A percentile compares a stretch with the other conserved stretches of the same genome.
These are phyloP conservation scores for Firmiana major DNA, from an alignment of 345 rosid genomes.

Conservation along the genomic window DNA sequence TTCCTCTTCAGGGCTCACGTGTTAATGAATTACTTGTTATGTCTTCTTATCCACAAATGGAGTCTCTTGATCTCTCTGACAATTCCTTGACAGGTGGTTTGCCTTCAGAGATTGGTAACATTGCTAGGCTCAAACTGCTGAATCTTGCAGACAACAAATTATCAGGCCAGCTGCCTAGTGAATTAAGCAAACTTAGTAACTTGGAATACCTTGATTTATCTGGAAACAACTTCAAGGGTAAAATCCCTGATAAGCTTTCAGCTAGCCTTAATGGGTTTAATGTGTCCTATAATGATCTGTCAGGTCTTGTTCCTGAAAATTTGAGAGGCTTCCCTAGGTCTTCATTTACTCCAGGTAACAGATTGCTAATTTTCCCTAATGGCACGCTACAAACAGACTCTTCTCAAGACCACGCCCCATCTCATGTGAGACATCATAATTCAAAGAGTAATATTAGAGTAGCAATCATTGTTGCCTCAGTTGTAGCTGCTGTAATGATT, in stretches of 20 bases:
- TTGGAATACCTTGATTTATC: conserved; percentile 86
- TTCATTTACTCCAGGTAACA: conserved; percentile 76
- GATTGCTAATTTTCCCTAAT: conserved; percentile 37
- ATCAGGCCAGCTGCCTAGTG: conserved; percentile 66
- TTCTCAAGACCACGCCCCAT: conserved; percentile 5
- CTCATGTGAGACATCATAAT: conserved; percentile 23
- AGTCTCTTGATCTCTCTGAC: conserved; percentile 83
- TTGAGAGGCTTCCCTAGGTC: conserved; percentile 47
- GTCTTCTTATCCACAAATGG: conserved; percentile 48
- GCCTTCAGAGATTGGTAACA: conserved; percentile 59
- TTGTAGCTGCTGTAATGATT: conserved; percentile 62
- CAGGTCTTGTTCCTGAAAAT: conserved; percentile 60
- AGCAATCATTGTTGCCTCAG: conserved; percentile 71
- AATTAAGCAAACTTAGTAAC: conserved; percentile 60
- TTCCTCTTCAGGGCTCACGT: conserved; percentile 53
- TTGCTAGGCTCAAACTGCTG: conserved; percentile 54
- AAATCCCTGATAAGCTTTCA: conserved; percentile 64
- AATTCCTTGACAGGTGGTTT: conserved; percentile 63
- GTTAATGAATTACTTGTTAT: conserved; percentile 55
- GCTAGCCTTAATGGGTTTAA: conserved; percentile 55
- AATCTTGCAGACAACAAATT: conserved; percentile 65
- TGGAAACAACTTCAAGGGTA: conserved; percentile 60
- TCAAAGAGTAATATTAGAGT: conserved; percentile 47
- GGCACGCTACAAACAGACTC: conserved; percentile 21
- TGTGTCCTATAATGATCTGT: conserved; percentile 70